Base-by-base conservation (phyloP, 1,284 basidiomycete genomes). In the Cerioporus squamosus region DNA sequence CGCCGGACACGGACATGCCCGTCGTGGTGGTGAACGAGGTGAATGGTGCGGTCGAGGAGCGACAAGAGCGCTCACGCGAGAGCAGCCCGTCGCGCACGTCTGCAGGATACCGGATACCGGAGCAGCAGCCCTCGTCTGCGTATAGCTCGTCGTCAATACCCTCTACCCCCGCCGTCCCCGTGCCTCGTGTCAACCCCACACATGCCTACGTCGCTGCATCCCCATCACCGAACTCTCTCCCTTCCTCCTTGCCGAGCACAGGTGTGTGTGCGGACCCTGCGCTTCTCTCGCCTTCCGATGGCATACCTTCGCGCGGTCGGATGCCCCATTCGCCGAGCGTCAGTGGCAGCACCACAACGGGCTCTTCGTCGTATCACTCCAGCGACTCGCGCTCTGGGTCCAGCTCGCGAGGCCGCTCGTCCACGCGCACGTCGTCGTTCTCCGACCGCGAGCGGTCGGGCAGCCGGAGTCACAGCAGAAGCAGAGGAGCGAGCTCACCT, bases 391-490 rank as follows among this genome's bases (percentile, higher is more conserved):
- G 66, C 42, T 72, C 74, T 22, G 66, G 65, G 20, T 73, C 72
- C 10, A 64, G 67, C 54, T 74, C 72, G 46, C 69, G 75, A 39
- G 87, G 87, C 0, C 79, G 87, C 18, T 84, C 83, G 31, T 76
- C 76, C 44, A 80, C 85, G 17, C 79, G 86, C 38, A 80, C 74
- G 22, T 81, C 80, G 14, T 77, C 80, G 12, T 76, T 75, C 51
- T 77, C 76, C 17, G 82, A 83, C 61, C 75, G 79, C 36, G 80
- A 80, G 45, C 75, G 77, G 14, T 75, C 75, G 46, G 68, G 69
- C n/a, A 72, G 70, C 56, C 55, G 68, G 5, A 66, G 65, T 14
- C 36, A 56, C 44, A 63, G 62, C 36, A 6, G 55, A 12, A 70
- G 76, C 24, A 69, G 68, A 26, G 73, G 75, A 36, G 71, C 72